These are phyloP conservation scores for Rhododendron williamsianum DNA, from an alignment of 148 eudicot genomes.

Conservation along the genomic window DNA sequence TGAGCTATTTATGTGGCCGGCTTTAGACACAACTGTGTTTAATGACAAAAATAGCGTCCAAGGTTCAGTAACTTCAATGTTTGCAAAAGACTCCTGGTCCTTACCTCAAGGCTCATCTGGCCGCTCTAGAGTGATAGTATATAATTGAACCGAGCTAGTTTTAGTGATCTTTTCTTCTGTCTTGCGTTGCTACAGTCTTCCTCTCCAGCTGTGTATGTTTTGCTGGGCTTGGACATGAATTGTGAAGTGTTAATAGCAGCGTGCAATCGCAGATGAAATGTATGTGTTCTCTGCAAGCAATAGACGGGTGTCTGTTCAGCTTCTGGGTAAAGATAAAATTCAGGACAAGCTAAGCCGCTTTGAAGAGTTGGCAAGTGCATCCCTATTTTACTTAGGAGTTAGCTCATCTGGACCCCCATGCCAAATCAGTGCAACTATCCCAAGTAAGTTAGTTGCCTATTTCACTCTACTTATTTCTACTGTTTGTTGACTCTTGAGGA, in stretches of 20 bases:
- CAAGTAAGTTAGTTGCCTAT: conserved; percentile 49
- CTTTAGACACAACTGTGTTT: background rate
- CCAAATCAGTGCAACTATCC: conserved; percentile 43
- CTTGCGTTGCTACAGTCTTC: background rate
- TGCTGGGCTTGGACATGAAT: conserved; percentile 8
- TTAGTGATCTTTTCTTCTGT: background rate
- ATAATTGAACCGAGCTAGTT: background rate
- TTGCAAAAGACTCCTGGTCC: background rate
- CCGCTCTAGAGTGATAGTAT: background rate
- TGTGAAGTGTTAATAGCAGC: background rate
- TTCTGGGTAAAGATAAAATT: conserved; percentile 80
- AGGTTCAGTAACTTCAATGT: background rate
- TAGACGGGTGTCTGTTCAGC: conserved; percentile 65
- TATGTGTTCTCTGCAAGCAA: conserved; percentile 83
- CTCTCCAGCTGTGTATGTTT: background rate
- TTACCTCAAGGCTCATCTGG: background rate
- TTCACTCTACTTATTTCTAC: background rate
- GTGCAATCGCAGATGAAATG: conserved; percentile 76
- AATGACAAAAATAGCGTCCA: background rate
- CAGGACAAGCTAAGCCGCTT: conserved; percentile 67
- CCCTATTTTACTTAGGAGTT: conserved; percentile 80
- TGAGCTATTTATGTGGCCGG: background rate
- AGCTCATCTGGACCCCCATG: conserved; percentile 55
- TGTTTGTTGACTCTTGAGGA: background rate
- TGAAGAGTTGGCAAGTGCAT: conserved; percentile 65